Base-by-base conservation (phyloP, 495 filamentous ascomycete genomes). In the Terfezia claveryi region DNA sequence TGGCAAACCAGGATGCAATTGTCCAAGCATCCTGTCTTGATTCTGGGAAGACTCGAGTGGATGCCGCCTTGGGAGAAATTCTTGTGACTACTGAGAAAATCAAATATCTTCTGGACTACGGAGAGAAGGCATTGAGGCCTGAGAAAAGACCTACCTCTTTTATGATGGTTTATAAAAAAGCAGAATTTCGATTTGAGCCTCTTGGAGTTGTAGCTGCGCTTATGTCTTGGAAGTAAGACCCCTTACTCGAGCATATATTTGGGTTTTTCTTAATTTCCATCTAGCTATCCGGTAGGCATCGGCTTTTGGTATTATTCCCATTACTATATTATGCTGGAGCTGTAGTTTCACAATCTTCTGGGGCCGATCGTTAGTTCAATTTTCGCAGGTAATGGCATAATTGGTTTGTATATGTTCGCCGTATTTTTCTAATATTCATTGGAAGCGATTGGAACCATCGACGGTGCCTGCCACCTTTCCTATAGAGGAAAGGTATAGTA, bases 11-110 rank as follows among this genome's bases (percentile, higher is more conserved):
- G 67, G 84, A 93, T 53, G 72, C 77, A 37, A 91, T 99, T 58
- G 87, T 83, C 54, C 77, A 76, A 12, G 79, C 83, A 23, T 87
- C 88, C 51, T 95, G 88, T 64, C 73, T 94, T 14, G 91, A 99
- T 70, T 91, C 85, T n/a, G 91, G 91, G 52, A 99, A 99, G 70
- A 94, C 92, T 6, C 83, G 85, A 71, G 78, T 95, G 32, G 91
- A 99, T 65, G 89, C 88, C 9, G 79, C 80, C 38, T 79, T 99
- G 38, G 91, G 91, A 37, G 91, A 99, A 72, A 87, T 95, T 55
- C 74, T 99, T 50, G 86, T 94, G 8, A 94, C 89, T 10, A 76
- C 76, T 0, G 91, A 96, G 70, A 95, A 94, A 69, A 75, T 99
- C 38, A 79, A 84, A 62, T 99, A 89, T 89, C 93, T 87, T 0